phyloP scores from a whole-genome alignment of 2,329 filamentous ascomycete genomes.

The Cercospora sp. region DNA sequence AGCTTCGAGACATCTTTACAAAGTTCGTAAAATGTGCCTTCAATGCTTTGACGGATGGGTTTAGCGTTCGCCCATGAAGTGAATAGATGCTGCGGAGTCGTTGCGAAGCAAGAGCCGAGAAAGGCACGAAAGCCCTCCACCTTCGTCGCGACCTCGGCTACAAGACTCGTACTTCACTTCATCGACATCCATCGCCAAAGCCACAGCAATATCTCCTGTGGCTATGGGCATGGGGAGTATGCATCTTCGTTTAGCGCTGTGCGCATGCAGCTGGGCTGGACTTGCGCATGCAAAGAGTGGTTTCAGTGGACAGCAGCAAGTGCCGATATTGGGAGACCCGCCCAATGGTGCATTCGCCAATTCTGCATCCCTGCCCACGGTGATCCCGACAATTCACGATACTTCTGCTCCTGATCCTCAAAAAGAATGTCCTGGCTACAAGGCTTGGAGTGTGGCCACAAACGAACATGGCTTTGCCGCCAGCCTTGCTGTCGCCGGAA shows the following conservation, averaged over 20 bases:
- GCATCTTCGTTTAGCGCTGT: background rate
- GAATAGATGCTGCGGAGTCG: background rate
- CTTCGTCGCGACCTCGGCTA: conserved; percentile 7
- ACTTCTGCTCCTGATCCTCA: conserved; percentile 31
- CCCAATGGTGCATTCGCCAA: background rate
- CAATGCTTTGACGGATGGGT: background rate
- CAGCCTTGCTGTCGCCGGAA: conserved; percentile 30
- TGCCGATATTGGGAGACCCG: background rate
- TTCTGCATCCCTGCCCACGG: conserved; percentile 9
- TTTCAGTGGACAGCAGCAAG: conserved; percentile 3
- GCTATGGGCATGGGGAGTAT: background rate
- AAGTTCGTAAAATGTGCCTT: background rate
- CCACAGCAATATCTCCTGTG: background rate
- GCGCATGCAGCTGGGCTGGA: background rate
- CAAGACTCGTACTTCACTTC: conserved; percentile 2
- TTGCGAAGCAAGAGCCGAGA: background rate
- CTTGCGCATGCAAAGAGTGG: conserved; percentile 4
- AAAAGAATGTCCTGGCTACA: conserved; percentile 33
- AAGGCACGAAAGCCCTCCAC: conserved; percentile 1
- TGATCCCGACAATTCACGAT: conserved; percentile 27
- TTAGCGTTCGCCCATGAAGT: background rate
- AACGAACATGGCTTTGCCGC: conserved; percentile 31
- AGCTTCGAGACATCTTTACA: background rate
- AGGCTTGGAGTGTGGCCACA: conserved; percentile 26
- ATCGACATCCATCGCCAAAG: conserved; percentile 5